Conservation (phyloP, 305 asterid genomes). For the Fraxinus greggii region DNA sequence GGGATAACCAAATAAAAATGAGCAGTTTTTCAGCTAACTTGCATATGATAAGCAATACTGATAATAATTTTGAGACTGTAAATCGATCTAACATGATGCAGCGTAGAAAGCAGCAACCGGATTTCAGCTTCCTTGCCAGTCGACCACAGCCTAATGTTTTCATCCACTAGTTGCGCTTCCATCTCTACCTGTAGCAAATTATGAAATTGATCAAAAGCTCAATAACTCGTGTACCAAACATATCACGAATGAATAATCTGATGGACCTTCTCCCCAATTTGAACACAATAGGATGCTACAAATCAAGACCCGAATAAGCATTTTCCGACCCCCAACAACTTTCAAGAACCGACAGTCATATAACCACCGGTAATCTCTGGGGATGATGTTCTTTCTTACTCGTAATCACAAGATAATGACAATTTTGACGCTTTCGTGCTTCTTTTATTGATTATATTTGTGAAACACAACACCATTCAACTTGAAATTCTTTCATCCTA, state of each 20-base stretch:
- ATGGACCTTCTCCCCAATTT: background rate
- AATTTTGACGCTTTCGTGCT: background rate
- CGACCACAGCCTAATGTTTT: constrained; percentile 63
- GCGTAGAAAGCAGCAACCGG: constrained; percentile 61
- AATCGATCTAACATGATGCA: constrained; percentile 59
- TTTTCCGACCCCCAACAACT: background rate
- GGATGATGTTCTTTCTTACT: background rate
- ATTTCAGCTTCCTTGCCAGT: constrained; percentile 69
- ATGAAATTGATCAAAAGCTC: background rate
- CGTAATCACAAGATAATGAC: background rate
- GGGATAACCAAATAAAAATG: constrained; percentile 1
- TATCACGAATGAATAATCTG: background rate
- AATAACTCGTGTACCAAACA: background rate
- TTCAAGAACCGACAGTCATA: background rate
- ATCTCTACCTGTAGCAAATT: constrained; percentile 31
- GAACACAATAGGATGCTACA: background rate
- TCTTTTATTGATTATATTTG: background rate
- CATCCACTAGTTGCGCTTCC: constrained; percentile 52
- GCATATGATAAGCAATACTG: background rate
- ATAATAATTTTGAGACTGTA: background rate
- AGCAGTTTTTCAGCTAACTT: background rate
- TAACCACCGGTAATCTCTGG: background rate
- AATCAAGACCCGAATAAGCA: background rate
- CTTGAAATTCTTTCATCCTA: background rate
- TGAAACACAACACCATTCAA: background rate